phyloP scores from a whole-genome alignment of 768 basidiomycete genomes.

The Pulveroboletus sp. region DNA sequence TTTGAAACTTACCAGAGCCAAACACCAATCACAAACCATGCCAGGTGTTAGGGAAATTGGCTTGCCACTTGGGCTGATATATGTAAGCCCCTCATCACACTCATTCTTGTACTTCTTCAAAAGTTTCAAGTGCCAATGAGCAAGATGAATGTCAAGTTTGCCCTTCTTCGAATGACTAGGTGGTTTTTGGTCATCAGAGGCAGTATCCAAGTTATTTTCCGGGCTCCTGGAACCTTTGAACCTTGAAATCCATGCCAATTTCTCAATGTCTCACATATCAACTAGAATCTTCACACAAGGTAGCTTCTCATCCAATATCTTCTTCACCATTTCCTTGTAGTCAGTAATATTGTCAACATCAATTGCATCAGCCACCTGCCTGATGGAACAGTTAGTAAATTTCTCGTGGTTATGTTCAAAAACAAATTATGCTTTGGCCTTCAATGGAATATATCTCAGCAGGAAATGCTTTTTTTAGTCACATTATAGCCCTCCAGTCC shows the following conservation, averaged over 20 bases:
- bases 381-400: too few species aligned
- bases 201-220: too few species aligned
- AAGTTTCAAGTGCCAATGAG: conserved; percentile 3
- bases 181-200: too few species aligned
- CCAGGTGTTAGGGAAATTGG: background rate
- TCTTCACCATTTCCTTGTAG: conserved; percentile 17
- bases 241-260: background rate
- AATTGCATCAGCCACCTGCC: background rate
- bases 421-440: too few species aligned
- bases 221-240: too few species aligned
- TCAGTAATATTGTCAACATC: conserved; percentile 10
- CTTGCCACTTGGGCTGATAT: conserved; percentile 1
- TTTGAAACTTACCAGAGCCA: conserved; percentile 1
- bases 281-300: conserved; percentile 1
- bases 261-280: conserved; percentile 2
- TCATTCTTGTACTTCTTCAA: conserved; percentile 3
- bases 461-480: too few species aligned
- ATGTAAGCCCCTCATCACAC: background rate
- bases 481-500: too few species aligned
- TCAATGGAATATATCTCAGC: too few species aligned
- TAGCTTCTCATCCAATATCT: background rate
- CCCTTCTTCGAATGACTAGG: too few species aligned
- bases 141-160: too few species aligned
- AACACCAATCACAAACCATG: conserved; percentile 13
- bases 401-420: too few species aligned